These are phyloP conservation scores for Auriscalpium vulgare DNA, from an alignment of 768 basidiomycete species.

Conservation along the genomic window DNA sequence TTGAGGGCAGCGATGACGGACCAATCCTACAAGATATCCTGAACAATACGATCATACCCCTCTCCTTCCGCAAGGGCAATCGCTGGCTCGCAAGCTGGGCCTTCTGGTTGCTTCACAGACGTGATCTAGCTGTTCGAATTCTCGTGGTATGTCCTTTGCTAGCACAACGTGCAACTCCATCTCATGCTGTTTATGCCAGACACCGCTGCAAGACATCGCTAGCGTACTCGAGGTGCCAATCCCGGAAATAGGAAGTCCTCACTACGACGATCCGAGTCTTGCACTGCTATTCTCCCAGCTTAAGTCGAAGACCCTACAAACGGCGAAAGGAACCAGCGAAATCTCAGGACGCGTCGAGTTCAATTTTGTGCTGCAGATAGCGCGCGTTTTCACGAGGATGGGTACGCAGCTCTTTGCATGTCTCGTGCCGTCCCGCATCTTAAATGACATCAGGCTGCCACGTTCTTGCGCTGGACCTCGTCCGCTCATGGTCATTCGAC, in stretches of 20 bases:
- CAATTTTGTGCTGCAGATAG: slow-evolving; percentile 92
- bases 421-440: too few relatives aligned
- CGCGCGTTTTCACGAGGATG: slow-evolving; percentile 90
- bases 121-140: slow-evolving; percentile 86
- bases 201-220: slow-evolving; percentile 69
- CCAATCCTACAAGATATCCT: slow-evolving; percentile 67
- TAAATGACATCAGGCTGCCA: slow-evolving; percentile 64
- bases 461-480: slow-evolving; percentile 81
- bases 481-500: slow-evolving; percentile 88
- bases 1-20: slow-evolving; percentile 78
- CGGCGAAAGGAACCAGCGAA: slow-evolving; percentile 87
- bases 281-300: slow-evolving; percentile 86
- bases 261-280: slow-evolving; percentile 92
- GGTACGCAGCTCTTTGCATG: slow-evolving; percentile 36
- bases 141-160: slow-evolving; percentile 55
- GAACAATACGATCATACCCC: slow-evolving; percentile 68
- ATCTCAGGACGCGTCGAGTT: slow-evolving; percentile 86
- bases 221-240: slow-evolving; percentile 45
- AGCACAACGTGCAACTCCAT: too few relatives aligned
- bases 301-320: slow-evolving; percentile 84
- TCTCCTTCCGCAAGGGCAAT: slow-evolving; percentile 81
- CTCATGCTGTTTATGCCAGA: slow-evolving; percentile 33
- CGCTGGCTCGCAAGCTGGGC: slow-evolving; percentile 95
- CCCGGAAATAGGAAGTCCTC: slow-evolving; percentile 68
- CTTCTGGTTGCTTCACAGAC: slow-evolving; percentile 85